phyloP scores from a whole-genome alignment of 2,329 filamentous ascomycete genomes.

The Alternaria brassicicola region DNA sequence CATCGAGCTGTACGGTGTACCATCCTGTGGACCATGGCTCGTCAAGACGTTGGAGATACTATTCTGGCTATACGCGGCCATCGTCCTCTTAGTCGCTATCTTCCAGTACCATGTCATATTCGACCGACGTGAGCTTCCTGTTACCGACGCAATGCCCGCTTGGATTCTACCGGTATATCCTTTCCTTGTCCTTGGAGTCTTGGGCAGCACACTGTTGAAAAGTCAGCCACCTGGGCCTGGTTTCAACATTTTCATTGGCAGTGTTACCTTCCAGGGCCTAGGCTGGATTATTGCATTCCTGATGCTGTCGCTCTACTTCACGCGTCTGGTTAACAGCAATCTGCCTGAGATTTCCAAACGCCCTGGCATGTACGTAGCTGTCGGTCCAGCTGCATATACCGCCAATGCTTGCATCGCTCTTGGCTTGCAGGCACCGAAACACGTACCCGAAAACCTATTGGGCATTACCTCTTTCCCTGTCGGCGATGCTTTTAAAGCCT shows the following conservation, averaged over 20 bases:
- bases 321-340: conserved; percentile 70
- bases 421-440: conserved; percentile 49
- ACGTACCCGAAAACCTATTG: conserved; percentile 44
- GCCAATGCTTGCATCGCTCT: conserved; percentile 46
- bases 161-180: conserved; percentile 47
- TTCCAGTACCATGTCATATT: conserved; percentile 99
- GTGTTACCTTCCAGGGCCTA: conserved; percentile 71
- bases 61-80: conserved; percentile 72
- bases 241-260: conserved; percentile 55
- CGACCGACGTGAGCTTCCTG: conserved; percentile 68
- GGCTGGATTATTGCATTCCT: conserved; percentile 69
- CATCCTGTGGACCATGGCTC: conserved; percentile 61
- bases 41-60: conserved; percentile 64
- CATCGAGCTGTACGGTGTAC: conserved; percentile 66
- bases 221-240: conserved; percentile 39
- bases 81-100: conserved; percentile 64
- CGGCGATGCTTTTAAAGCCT: conserved; percentile 48
- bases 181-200: conserved; percentile 47
- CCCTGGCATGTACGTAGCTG: conserved; percentile 59
- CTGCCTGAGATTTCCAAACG: conserved; percentile 51
- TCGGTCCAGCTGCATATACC: conserved; percentile 48
- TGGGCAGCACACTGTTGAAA: conserved; percentile 45
- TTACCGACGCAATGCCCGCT: conserved; percentile 49
- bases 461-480: conserved; percentile 39
- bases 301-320: conserved; percentile 73